Evolutionary conservation across 352 stramenopile species (phyloP).

Genomic region (Phytophthora syringae): DNA sequence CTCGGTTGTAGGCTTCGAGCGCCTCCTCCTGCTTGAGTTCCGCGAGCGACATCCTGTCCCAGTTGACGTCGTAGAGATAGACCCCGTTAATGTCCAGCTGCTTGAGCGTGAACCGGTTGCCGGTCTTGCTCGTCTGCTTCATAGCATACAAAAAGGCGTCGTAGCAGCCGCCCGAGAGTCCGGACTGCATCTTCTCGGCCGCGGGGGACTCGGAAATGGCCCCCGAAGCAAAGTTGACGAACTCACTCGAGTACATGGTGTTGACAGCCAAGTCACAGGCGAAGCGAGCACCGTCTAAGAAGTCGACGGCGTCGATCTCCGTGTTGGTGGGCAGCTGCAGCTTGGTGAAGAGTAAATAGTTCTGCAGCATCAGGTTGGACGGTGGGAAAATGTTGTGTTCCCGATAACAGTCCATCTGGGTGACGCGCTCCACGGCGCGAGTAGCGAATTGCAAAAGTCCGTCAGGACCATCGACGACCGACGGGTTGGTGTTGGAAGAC

Average conservation of each 20-base stretch:
- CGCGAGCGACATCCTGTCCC: constrained; percentile 52
- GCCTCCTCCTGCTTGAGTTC: constrained; percentile 51
- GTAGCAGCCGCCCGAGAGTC: constrained; percentile 50
- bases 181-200: constrained; percentile 44
- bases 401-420: constrained; percentile 35
- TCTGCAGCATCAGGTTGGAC: constrained; percentile 35
- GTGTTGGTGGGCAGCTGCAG: constrained; percentile 55
- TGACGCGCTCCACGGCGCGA: constrained; percentile 26
- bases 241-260: constrained; percentile 64
- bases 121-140: constrained; percentile 53
- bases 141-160: constrained; percentile 64
- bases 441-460: constrained; percentile 40
- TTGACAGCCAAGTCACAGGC: constrained; percentile 54
- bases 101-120: constrained; percentile 54
- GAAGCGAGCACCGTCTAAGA: constrained; percentile 57
- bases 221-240: constrained; percentile 55
- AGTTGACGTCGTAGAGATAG: constrained; percentile 51
- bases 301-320: constrained; percentile 58
- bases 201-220: constrained; percentile 44
- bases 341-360: constrained; percentile 53
- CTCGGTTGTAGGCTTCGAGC: constrained; percentile 42
- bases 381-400: constrained; percentile 49
- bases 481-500: constrained; percentile 27
- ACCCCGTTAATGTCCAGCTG: constrained; percentile 61
- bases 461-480: constrained; percentile 34